phyloP scores from a whole-genome alignment of 495 filamentous ascomycete species.

The Trichoderma gamsii region DNA sequence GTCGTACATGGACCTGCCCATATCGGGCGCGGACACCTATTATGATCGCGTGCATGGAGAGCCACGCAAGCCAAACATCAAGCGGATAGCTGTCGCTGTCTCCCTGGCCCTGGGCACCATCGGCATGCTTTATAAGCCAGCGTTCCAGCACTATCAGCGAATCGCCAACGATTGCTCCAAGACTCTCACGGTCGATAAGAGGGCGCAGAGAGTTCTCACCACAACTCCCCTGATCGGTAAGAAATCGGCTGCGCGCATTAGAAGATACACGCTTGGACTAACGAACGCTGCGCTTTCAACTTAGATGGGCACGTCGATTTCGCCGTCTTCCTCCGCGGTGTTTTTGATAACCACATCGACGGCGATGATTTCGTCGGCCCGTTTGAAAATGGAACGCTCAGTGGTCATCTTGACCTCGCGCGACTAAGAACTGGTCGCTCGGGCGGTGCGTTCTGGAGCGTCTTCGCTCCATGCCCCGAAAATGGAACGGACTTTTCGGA shows the following conservation, averaged over 20 bases:
- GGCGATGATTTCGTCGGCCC: constrained; percentile 59
- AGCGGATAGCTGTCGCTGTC: background rate
- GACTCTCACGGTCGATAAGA: constrained; percentile 48
- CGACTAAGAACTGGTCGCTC: constrained; percentile 51
- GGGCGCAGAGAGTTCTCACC: constrained; percentile 62
- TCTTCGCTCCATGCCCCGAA: constrained; percentile 71
- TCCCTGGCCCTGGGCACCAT: background rate
- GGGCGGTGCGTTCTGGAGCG: constrained; percentile 88
- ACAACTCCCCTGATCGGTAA: constrained; percentile 77
- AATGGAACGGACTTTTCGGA: constrained; percentile 67
- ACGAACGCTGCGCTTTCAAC: background rate
- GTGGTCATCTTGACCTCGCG: constrained; percentile 74
- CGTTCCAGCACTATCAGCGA: constrained; percentile 1
- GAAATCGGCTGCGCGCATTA: constrained; percentile 11
- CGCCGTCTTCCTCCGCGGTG: constrained; percentile 61
- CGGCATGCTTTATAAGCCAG: constrained; percentile 11
- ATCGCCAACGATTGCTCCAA: background rate
- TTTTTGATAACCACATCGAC: constrained; percentile 75
- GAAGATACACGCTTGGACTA: background rate
- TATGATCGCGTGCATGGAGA: background rate
- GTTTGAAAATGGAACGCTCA: constrained; percentile 61
- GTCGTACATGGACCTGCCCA: background rate
- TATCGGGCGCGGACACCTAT: background rate
- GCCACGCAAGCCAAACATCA: background rate
- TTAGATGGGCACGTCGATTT: constrained; percentile 92